Conservation (phyloP, 495 filamentous ascomycete genomes). For the Evansstolkia leycettana region DNA sequence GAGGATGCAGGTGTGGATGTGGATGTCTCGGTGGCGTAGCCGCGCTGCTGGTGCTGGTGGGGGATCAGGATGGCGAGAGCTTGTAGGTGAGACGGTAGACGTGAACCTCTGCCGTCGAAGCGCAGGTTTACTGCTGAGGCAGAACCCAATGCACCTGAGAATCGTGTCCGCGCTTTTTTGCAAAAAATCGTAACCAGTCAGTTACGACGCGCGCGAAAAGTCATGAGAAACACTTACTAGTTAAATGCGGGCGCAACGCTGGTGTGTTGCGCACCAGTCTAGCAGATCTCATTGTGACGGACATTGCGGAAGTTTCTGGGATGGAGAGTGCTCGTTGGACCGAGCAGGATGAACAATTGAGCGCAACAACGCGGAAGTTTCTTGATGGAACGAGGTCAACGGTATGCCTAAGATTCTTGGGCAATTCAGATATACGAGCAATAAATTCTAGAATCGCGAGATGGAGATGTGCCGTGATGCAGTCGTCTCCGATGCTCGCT, state of each 20-base stretch:
- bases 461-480: constrained; percentile 16
- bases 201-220: not conserved
- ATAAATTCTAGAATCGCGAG: not conserved
- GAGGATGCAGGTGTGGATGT: constrained; percentile 38
- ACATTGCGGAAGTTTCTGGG: constrained; percentile 26
- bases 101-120: constrained; percentile 36
- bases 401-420: not conserved
- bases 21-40: constrained; percentile 61
- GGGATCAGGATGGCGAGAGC: constrained; percentile 57
- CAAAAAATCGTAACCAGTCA: no score
- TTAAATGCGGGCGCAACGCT: constrained; percentile 21
- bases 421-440: no score
- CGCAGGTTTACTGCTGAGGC: constrained; percentile 38
- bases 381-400: not conserved
- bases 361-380: constrained; percentile 12
- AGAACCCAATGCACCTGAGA: constrained; percentile 22
- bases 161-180: constrained; percentile 22
- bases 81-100: constrained; percentile 46
- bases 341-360: constrained; percentile 13
- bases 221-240: constrained; percentile 12
- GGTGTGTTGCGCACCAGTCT: constrained; percentile 28
- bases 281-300: constrained; percentile 31
- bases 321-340: constrained; percentile 15
- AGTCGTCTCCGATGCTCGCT: constrained; percentile 2
- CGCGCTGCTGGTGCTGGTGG: constrained; percentile 32